Base-by-base conservation (phyloP, 2,329 filamentous ascomycete species). In the Leptographium radiaticola region DNA sequence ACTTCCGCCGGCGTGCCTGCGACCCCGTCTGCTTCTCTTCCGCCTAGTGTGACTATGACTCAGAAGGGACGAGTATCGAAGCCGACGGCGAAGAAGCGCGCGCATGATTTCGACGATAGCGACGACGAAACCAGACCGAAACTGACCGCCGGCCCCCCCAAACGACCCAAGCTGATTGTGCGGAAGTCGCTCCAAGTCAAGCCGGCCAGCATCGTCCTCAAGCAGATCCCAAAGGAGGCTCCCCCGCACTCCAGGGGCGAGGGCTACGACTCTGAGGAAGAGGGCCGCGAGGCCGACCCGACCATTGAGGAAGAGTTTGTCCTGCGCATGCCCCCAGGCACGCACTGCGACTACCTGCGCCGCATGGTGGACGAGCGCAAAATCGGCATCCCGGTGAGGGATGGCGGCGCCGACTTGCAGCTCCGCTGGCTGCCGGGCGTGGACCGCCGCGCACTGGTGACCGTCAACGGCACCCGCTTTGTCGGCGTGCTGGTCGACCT, bases 201-300 rank as follows among this genome's bases (percentile, higher is more conserved):
- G n/a, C 58, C 60, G n/a, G 61, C 63, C 6, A 62, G 59, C 45
- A 58, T 66, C n/a, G 64, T 65, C 34, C 54, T 67, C 11, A 67
- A 65, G 73, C 80, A 54, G 49, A 81, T 53, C 9, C 52, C 55
- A 16, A 61, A 83, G 61, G 78, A 81, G 58, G 75, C 80, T 1
- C 84, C 87, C 8, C 73, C 78, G 36, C 79, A 87, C 58, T 82
- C 83, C 6, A 79, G 81, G 1, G 93, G 93, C 51, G 89, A 95
- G 54, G 93, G 91, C 9, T 98, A 97, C 68, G 93, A 98, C 66
- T 96, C 90, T 4, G 93, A 97, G 68, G 89, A 90, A 13, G 93
- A 89, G 53, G 93, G 97, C 64, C 81, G 84, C 15, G 93, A 98
- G 67, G 69, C 74, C 11, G 93, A 98, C 63, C 93, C 93, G 0